Base-by-base conservation (phyloP, 2,329 filamentous ascomycete species). In the Ilyonectria mors-panacis region DNA sequence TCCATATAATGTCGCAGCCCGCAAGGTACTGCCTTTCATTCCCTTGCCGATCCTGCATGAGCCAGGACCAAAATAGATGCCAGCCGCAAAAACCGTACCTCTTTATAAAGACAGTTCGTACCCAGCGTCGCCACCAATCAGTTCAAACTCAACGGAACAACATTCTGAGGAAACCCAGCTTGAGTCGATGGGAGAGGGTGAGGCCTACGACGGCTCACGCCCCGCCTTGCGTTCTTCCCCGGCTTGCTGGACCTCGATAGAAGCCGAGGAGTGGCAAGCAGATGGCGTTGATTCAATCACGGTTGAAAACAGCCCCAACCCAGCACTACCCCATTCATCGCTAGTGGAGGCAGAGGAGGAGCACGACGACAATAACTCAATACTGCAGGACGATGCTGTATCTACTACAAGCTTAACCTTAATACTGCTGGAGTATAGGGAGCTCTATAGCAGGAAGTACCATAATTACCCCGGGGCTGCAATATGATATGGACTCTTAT, bases 1-100 rank as follows among this genome's bases (percentile, higher is more conserved):
- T n/a, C n/a, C n/a, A 45, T 45, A 45, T 45, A 45, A 45, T 45
- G n/a, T 45, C n/a, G n/a, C 42, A 45, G 42, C 42, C 42, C n/a
- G 42, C n/a, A 45, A 45, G 42, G 42, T 19, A 21, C 42, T 45
- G 42, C 42, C 42, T 45, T 45, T 23, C n/a, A 19, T 45, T 45
- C 42, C n/a, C 42, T 45, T 45, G 42, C 21, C 42, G 3, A 45
- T 45, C 42, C 42, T 45, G 42, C n/a, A 44, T 44, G 17, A 44
- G 39, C 39, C 17, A 45, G 42, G 42, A 45, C 42, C 7, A 45
- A 45, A 45, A 45, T 45, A n/a, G 19, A 45, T 23, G 5, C 6
- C 17, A 44, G 39, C 39, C 17, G 19, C 17, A n/a, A 44, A 6
- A 44, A 44, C 39, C 17, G 39, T 44, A 44, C 6, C 39, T 8